Percentiles rank a stretch among this genome's conserved stretches.
phyloP scores from a whole-genome alignment of 345 rosid genomes.

The Acer negundo region DNA sequence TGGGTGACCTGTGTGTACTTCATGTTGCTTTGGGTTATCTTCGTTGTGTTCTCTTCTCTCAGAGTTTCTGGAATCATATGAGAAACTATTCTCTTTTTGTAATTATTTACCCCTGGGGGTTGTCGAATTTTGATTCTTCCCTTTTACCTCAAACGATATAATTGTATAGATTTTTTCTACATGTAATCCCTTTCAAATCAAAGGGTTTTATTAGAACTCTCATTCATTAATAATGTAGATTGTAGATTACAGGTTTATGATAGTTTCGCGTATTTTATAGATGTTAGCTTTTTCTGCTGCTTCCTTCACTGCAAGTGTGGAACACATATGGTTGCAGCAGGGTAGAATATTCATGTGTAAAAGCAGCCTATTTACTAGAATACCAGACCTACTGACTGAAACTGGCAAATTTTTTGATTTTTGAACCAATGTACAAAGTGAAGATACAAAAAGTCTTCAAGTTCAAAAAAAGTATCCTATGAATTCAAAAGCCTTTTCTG shows the following conservation, averaged over 20 bases:
- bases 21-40: conserved; percentile 78
- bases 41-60: conserved; percentile 68
- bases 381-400: too few species aligned
- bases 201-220: not conserved
- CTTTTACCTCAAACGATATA: too few species aligned
- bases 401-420: too few species aligned
- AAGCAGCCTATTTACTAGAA: too few species aligned
- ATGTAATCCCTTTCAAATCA: not conserved
- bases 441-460: too few species aligned
- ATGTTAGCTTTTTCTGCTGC: not conserved
- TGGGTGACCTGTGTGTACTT: conserved; percentile 68
- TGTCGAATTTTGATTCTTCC: not conserved
- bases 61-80: too few species aligned
- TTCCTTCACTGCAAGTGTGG: not conserved
- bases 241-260: not conserved
- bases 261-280: not conserved
- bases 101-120: too few species aligned
- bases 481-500: too few species aligned
- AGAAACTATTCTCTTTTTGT: too few species aligned
- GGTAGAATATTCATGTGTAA: not conserved
- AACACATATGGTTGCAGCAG: not conserved
- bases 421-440: not conserved
- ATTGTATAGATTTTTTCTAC: not conserved
- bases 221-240: not conserved
- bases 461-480: too few species aligned